Evolutionary conservation across 495 filamentous ascomycete genomes (phyloP).

Genomic region (Daldinia childiae): DNA sequence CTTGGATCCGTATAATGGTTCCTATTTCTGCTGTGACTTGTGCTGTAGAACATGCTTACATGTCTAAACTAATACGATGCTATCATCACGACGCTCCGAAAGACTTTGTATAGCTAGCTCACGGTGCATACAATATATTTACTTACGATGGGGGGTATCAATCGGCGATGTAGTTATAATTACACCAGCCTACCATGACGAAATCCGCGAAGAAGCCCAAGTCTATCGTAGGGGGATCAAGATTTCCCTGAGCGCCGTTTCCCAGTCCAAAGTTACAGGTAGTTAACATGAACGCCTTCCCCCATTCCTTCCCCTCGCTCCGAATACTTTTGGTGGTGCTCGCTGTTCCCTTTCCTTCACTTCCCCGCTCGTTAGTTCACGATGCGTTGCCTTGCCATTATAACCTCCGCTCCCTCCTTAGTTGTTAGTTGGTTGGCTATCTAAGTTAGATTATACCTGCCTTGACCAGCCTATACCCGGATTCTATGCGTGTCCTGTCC

Average conservation of each 20-base stretch:
- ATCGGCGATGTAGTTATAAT: constrained; percentile 15
- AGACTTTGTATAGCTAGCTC: neutral
- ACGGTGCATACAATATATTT: constrained; percentile 7
- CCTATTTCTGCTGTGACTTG: neutral
- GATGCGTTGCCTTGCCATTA: neutral
- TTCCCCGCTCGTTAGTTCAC: neutral
- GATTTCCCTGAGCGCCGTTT: constrained; percentile 7
- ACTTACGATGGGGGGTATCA: constrained; percentile 22
- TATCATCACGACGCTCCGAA: neutral
- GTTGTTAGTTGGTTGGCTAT: neutral
- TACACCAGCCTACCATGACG: constrained; percentile 7
- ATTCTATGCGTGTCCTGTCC: neutral
- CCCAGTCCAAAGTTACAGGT: constrained; percentile 8
- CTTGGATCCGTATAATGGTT: neutral
- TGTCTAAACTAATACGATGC: neutral
- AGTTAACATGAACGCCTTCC: constrained; percentile 21
- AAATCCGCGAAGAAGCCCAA: constrained; percentile 34
- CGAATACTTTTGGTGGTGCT: neutral
- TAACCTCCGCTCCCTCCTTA: neutral
- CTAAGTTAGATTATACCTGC: neutral
- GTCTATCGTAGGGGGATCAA: constrained; percentile 16
- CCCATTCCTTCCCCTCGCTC: neutral
- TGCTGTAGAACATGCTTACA: neutral
- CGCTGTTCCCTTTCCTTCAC: neutral
- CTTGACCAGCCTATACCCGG: neutral